Evolutionary conservation across 495 filamentous ascomycete genomes (phyloP), one percentile per base, ranked within the genome.

Genomic region (Penicillium daleae): DNA sequence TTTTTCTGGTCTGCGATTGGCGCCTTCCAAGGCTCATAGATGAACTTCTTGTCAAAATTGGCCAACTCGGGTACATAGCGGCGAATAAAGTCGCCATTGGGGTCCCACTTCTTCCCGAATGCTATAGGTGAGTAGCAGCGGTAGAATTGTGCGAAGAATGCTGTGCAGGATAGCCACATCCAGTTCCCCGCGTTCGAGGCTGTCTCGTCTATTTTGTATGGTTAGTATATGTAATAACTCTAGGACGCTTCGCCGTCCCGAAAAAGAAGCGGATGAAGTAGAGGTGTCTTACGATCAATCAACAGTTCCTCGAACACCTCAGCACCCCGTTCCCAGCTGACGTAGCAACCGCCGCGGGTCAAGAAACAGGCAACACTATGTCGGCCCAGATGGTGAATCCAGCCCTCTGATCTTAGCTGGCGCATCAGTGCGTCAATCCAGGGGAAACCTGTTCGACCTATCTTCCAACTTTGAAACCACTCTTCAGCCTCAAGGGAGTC

Each of bases 371-470:
- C 89, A 2, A 92, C 86, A 55, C 86, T 83, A 64, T 92, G 89
- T 17, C 89, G 83, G 2, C 87, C 89, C 0, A 90, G 80, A 64
- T 91, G 89, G 66, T 91, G 89, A 39, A 92, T 90, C 89, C 88
- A 92, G 19, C 89, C 89, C 67, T 90, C 88, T 3, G 70, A 65
- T 10, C 76, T 74, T n/a, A 92, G 76, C 70, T 92, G 88, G 4
- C 88, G 85, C 89, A 92, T 91, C 33, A 91, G 69, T 0, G 88
- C 89, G 65, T 92, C 89, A 62, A 92, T 89, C 81, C 85, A 90
- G 3, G 89, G 89, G 63, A 91, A 90, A 2, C 88, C 88, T 0
- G 89, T 91, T 37, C 74, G 71, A 8, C 89, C 88, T 40, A 81
- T 74, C 56, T 81, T 84, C 89, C 89, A 90, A 29, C 88, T 83